Evolutionary conservation across 352 stramenopile species (phyloP).

Genomic region (Pythium rishiriense): DNA sequence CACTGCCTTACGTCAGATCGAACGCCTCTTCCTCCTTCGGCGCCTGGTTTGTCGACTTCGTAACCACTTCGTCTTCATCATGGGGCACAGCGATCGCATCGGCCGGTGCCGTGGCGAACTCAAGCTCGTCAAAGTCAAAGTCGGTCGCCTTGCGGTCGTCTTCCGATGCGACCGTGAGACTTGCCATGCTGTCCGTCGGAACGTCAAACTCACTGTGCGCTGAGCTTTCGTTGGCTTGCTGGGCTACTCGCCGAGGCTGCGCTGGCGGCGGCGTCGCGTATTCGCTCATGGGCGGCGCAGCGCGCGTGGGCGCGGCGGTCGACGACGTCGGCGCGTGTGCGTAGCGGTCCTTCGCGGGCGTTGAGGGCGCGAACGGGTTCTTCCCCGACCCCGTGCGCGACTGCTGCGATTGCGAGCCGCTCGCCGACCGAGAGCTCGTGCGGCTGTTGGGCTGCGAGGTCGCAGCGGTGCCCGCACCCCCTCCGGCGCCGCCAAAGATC

Average conservation of each 20-base stretch:
- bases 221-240: neutral
- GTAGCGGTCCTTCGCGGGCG: slow-evolving; percentile 21
- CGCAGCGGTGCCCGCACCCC: neutral
- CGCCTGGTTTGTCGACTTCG: slow-evolving; percentile 21
- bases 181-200: slow-evolving; percentile 21
- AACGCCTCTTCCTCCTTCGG: slow-evolving; percentile 63
- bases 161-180: slow-evolving; percentile 26
- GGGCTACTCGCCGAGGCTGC: neutral
- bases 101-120: slow-evolving; percentile 39
- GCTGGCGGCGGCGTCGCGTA: neutral
- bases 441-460: slow-evolving; percentile 25
- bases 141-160: slow-evolving; percentile 31
- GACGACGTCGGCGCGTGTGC: slow-evolving; percentile 11
- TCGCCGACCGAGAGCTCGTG: slow-evolving; percentile 29
- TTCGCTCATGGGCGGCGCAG: slow-evolving; percentile 16
- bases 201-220: slow-evolving; percentile 18
- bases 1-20: slow-evolving; percentile 56
- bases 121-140: slow-evolving; percentile 67
- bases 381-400: slow-evolving; percentile 25
- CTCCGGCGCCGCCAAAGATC: slow-evolving; percentile 41
- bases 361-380: slow-evolving; percentile 41
- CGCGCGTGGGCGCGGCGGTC: slow-evolving; percentile 2
- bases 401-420: slow-evolving; percentile 16
- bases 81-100: slow-evolving; percentile 12
- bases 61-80: slow-evolving; percentile 7